A percentile compares a stretch with the other conserved stretches of the same genome.
Evolutionary conservation across 371 early-diverging fungal genomes (phyloP).

Genomic region (Lichtheimia ramosa): DNA sequence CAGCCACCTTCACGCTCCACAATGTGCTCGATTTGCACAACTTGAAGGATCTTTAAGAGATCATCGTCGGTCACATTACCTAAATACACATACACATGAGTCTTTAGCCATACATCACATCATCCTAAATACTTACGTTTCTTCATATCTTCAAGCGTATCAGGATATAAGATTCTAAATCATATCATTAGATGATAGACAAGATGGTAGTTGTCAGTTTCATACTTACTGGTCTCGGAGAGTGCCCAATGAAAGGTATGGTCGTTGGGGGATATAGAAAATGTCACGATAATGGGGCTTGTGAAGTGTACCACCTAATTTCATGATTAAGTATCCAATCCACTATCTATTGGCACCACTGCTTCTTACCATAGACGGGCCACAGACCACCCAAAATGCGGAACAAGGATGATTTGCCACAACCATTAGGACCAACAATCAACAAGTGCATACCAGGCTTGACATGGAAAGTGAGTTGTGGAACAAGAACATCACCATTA

Average conservation of each 20-base stretch:
- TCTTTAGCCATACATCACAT: background rate
- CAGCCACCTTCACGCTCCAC: conserved; percentile 90
- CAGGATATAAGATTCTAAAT: conserved; percentile 79
- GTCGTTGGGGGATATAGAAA: conserved; percentile 96
- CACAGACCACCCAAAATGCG: conserved; percentile 95
- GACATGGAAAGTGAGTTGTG: conserved; percentile 83
- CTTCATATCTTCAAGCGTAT: conserved; percentile 71
- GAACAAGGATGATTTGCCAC: conserved; percentile 92
- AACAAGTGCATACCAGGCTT: conserved; percentile 88
- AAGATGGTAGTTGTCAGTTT: background rate
- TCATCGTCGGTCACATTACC: conserved; percentile 64
- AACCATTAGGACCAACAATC: conserved; percentile 97
- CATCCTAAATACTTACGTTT: conserved; percentile 26
- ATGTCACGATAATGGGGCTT: conserved; percentile 83
- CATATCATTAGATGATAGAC: background rate
- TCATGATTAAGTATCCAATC: background rate
- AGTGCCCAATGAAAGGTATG: conserved; percentile 93
- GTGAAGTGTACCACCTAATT: conserved; percentile 74
- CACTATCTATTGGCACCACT: no score
- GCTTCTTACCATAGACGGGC: conserved; percentile 77
- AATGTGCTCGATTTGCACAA: conserved; percentile 76
- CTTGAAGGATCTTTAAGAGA: conserved; percentile 67
- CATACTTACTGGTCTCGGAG: conserved; percentile 83
- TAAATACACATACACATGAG: background rate
- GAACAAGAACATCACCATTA: conserved; percentile 94